Evolutionary conservation across 2,329 filamentous ascomycete genomes (phyloP).

Genomic region (Botryotinia narcissicola): DNA sequence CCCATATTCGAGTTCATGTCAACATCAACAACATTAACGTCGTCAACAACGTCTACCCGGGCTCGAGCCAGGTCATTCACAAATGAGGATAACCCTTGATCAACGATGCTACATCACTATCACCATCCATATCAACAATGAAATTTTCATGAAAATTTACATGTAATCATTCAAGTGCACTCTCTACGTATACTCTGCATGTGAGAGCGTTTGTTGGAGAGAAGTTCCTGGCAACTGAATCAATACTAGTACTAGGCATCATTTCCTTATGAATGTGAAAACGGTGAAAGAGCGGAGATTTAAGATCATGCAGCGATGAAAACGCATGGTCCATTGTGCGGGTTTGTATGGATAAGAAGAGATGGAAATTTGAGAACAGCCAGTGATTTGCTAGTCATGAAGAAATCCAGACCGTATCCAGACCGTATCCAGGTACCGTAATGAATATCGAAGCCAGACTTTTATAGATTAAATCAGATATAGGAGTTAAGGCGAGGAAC

Average conservation of each 20-base stretch:
- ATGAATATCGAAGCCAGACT: neutral
- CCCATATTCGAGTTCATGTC: neutral
- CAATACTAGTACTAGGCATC: neutral
- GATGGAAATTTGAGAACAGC: neutral
- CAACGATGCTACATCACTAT: neutral
- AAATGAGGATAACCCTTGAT: neutral
- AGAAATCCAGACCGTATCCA: neutral
- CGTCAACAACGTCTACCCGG: neutral
- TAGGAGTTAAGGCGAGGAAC: neutral
- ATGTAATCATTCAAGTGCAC: neutral
- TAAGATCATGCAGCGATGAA: slow-evolving; percentile 8
- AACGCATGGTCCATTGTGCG: neutral
- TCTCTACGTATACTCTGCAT: neutral
- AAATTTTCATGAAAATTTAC: neutral
- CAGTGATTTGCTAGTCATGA: neutral
- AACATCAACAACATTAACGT: neutral
- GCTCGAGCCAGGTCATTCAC: neutral
- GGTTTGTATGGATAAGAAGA: neutral
- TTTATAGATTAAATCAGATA: neutral
- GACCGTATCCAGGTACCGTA: neutral
- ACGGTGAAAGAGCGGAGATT: slow-evolving; percentile 12
- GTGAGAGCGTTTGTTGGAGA: neutral
- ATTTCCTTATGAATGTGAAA: slow-evolving; percentile 1
- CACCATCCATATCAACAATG: neutral
- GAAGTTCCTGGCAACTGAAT: neutral